Conservation (phyloP, 2,329 filamentous ascomycete species). For the Sporothrix variecibatus region DNA sequence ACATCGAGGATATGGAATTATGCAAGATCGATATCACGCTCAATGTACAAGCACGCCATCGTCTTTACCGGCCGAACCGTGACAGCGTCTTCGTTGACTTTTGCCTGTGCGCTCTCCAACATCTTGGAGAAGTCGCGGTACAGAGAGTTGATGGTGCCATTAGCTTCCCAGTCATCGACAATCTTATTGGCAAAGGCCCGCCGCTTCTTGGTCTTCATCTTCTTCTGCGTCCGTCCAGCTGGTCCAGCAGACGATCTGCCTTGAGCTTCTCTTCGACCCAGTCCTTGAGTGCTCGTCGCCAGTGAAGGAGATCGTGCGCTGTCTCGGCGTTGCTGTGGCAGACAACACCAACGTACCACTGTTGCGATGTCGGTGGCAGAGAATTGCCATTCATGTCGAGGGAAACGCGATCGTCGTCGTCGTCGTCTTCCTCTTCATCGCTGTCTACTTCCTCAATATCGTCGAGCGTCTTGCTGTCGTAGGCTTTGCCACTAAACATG, state of each 20-base stretch:
- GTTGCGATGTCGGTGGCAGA: slow-evolving; percentile 42
- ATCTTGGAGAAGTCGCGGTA: slow-evolving; percentile 67
- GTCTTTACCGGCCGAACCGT: slow-evolving; percentile 25
- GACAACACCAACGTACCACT: slow-evolving; percentile 44
- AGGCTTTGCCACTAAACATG: slow-evolving; percentile 65
- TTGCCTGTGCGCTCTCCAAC: slow-evolving; percentile 59
- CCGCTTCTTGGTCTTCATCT: slow-evolving; percentile 60
- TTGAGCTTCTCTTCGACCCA: slow-evolving; percentile 67
- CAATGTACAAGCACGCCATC: background rate
- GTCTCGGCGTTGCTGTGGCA: slow-evolving; percentile 60
- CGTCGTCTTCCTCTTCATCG: slow-evolving; percentile 40
- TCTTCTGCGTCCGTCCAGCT: slow-evolving; percentile 49
- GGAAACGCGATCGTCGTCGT: slow-evolving; percentile 40
- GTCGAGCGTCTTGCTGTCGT: slow-evolving; percentile 65
- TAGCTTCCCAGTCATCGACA: slow-evolving; percentile 63
- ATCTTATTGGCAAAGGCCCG: slow-evolving; percentile 63
- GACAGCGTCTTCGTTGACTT: slow-evolving; percentile 35
- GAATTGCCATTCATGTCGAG: slow-evolving; percentile 44
- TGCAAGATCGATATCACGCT: background rate
- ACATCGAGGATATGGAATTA: background rate
- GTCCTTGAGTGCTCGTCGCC: slow-evolving; percentile 73
- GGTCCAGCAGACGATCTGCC: slow-evolving; percentile 55
- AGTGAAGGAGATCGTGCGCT: slow-evolving; percentile 72
- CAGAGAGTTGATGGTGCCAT: slow-evolving; percentile 60
- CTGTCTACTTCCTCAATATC: slow-evolving; percentile 54